Percentiles rank a stretch among this genome's conserved stretches.
Conservation (phyloP, 768 basidiomycete species). For the Nidula microcarpa region DNA sequence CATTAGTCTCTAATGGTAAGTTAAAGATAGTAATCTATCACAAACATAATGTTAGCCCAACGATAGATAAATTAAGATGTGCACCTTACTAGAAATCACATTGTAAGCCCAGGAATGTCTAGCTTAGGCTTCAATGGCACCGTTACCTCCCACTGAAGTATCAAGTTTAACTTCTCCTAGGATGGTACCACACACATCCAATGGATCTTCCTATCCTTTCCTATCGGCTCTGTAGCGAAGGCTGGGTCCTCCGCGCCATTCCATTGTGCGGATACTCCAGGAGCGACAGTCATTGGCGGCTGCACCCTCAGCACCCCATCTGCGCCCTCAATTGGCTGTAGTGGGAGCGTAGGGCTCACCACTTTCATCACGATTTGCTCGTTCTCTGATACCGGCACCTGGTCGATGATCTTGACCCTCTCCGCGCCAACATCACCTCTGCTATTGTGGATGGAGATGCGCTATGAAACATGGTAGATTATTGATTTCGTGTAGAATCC, state of each 20-base stretch:
- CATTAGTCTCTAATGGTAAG: no score
- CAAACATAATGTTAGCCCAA: no score
- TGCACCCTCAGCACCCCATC: not conserved
- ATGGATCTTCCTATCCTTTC: constrained; percentile 28
- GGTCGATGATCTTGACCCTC: constrained; percentile 32
- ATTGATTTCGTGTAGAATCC: constrained; percentile 32
- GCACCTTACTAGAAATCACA: no score
- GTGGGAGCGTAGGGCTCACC: constrained; percentile 22
- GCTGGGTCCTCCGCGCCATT: constrained; percentile 27
- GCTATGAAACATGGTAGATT: constrained; percentile 20
- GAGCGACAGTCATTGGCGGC: constrained; percentile 16
- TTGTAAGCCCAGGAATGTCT: no score
- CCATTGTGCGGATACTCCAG: constrained; percentile 30
- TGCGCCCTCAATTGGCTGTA: constrained; percentile 1
- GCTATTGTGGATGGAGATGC: constrained; percentile 36
- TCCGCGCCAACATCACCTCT: constrained; percentile 22
- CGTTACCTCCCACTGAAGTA: constrained; percentile 37
- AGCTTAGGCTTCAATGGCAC: constrained; percentile 15
- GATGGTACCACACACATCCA: constrained; percentile 27
- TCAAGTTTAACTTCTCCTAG: constrained; percentile 22
- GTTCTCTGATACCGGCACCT: constrained; percentile 32
- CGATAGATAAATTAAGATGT: no score
- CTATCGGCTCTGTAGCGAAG: constrained; percentile 18
- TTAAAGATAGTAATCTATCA: no score
- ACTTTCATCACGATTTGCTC: constrained; percentile 38